Evolutionary conservation across 2,329 filamentous ascomycete species (phyloP).

Genomic region (Remersonia thermophila): DNA sequence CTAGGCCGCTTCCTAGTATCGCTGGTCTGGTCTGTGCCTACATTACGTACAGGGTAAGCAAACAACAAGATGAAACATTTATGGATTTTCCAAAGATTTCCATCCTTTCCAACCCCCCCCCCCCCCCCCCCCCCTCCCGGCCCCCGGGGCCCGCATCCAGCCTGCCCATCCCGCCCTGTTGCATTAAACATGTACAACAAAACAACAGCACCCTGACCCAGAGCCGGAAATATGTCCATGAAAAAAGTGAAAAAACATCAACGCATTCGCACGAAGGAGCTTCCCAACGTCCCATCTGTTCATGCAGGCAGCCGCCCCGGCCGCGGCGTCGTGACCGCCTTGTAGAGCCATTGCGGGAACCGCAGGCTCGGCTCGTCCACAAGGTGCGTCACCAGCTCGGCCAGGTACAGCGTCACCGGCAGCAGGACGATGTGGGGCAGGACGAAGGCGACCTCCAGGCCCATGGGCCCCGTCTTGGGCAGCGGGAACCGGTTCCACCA

Average conservation of each 20-base stretch:
- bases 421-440: slow-evolving; percentile 45
- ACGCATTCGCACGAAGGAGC: too few species aligned
- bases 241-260: neutral
- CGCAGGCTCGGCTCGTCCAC: slow-evolving; percentile 49
- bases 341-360: slow-evolving; percentile 47
- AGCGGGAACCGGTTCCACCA: slow-evolving; percentile 46
- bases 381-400: slow-evolving; percentile 39
- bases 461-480: slow-evolving; percentile 41
- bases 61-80: too few species aligned
- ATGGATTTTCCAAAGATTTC: too few species aligned
- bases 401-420: slow-evolving; percentile 44
- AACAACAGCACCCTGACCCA: too few species aligned
- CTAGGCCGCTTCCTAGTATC: too few species aligned
- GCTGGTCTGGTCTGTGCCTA: too few species aligned
- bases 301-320: slow-evolving; percentile 11
- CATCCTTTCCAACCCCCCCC: too few species aligned
- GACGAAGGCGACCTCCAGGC: slow-evolving; percentile 47
- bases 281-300: neutral
- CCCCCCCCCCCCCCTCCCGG: too few species aligned
- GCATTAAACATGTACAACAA: too few species aligned
- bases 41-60: too few species aligned
- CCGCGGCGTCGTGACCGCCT: slow-evolving; percentile 26
- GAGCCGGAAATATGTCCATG: neutral
- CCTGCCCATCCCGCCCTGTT: too few species aligned
- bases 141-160: too few species aligned